Conservation (phyloP, 257 asterid genomes). For the Anisodus acutangulus region DNA sequence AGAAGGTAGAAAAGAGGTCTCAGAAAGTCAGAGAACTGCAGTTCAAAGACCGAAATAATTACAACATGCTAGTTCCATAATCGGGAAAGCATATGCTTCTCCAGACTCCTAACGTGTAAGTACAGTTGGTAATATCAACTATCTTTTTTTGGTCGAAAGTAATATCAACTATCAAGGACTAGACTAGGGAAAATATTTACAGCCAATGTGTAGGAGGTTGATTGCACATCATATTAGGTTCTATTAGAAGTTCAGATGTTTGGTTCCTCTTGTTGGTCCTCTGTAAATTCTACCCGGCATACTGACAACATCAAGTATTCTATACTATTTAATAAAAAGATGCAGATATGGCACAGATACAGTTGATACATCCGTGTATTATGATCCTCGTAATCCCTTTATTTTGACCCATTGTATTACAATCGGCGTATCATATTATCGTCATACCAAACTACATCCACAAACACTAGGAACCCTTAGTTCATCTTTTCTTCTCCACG, state of each 20-base stretch:
- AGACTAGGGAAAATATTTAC: background rate
- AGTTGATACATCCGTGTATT: slow-evolving; percentile 2
- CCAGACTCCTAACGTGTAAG: background rate
- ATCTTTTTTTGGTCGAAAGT: too few species aligned
- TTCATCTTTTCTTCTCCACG: background rate
- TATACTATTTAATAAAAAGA: background rate
- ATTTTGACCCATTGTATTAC: background rate
- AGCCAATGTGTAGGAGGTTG: background rate
- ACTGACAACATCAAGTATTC: slow-evolving; percentile 5
- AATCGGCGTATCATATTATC: background rate
- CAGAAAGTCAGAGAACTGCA: background rate
- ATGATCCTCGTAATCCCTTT: slow-evolving; percentile 25
- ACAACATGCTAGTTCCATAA: background rate
- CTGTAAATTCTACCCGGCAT: background rate
- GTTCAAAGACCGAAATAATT: background rate
- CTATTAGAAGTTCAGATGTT: background rate
- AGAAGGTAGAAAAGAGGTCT: slow-evolving; percentile 3
- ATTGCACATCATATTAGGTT: background rate
- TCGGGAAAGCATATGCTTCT: slow-evolving; percentile 4
- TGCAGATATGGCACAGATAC: background rate
- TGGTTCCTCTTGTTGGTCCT: background rate
- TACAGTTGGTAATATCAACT: background rate
- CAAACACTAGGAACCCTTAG: slow-evolving; percentile 8
- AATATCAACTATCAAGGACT: background rate
- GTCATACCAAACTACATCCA: background rate